Evolutionary conservation across 108 stramenopile genomes (phyloP).

Genomic region (Skeletonema marinoi): DNA sequence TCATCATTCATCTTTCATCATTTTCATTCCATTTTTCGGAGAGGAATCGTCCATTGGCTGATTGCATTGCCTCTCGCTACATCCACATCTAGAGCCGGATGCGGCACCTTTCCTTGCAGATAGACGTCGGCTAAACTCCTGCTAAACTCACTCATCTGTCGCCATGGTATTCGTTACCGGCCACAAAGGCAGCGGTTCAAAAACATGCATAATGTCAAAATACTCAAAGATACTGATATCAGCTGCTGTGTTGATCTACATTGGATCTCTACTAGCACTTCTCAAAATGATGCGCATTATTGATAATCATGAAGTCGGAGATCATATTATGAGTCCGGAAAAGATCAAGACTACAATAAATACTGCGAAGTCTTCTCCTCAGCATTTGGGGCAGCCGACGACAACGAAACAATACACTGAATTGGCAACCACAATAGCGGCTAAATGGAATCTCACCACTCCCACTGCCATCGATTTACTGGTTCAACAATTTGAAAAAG

Average conservation of each 20-base stretch:
- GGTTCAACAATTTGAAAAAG: slow-evolving; percentile 25
- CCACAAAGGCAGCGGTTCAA: background rate
- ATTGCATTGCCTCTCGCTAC: no score
- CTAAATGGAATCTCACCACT: slow-evolving; percentile 45
- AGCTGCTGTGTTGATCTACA: background rate
- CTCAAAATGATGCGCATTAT: slow-evolving; percentile 19
- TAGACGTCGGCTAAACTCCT: no score
- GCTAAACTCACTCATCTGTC: background rate
- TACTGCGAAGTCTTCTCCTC: background rate
- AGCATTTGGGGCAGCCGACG: background rate
- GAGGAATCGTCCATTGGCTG: no score
- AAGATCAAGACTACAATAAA: background rate
- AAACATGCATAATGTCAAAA: background rate
- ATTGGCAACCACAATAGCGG: slow-evolving; percentile 15
- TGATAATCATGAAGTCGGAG: background rate
- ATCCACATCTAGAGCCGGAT: no score
- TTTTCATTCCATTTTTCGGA: no score
- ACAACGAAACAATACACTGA: background rate
- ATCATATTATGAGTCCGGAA: background rate
- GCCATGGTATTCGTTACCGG: background rate
- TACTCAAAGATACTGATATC: background rate
- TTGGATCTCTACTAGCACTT: background rate
- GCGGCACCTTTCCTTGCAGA: no score
- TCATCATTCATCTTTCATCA: no score
- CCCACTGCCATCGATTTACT: slow-evolving; percentile 19